These are phyloP conservation scores for Tetradesmus obliquus DNA, from an alignment of 139 green algal species.

Conservation along the genomic window DNA sequence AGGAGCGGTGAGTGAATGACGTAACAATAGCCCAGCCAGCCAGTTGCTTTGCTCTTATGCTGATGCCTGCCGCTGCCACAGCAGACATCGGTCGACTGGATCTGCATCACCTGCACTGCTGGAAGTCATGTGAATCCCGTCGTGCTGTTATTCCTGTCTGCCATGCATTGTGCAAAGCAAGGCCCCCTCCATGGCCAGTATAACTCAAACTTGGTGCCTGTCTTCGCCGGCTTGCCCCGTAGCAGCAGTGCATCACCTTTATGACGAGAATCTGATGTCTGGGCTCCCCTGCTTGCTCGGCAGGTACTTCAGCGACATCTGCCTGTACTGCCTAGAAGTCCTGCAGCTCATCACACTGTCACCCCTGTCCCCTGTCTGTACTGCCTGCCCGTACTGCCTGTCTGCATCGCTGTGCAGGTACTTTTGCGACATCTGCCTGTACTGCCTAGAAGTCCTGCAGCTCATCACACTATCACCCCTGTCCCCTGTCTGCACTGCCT, in stretches of 20 bases:
- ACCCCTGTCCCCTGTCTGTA: background rate
- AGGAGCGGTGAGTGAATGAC: conserved; percentile 52
- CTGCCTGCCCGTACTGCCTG: background rate
- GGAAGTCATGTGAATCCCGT: no score
- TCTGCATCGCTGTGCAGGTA: conserved; percentile 19
- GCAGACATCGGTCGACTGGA: no score
- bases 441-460: conserved; percentile 66
- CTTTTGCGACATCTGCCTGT: conserved; percentile 8
- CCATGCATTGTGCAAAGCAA: no score
- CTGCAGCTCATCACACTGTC: conserved; percentile 69
- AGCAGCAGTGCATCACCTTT: no score
- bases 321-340: conserved; percentile 59
- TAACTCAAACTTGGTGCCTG: no score
- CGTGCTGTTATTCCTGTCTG: no score
- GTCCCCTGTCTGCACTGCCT: background rate
- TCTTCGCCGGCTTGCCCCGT: no score
- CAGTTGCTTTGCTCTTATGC: no score
- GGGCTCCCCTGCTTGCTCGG: background rate
- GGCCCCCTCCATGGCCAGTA: no score
- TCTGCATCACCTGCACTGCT: no score
- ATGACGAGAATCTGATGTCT: background rate
- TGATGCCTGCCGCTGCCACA: no score
- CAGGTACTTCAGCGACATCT: conserved; percentile 66
- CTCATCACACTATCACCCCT: conserved; percentile 62
- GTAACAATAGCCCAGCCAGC: no score